Base-by-base conservation (phyloP, 116 monocot genomes). In the Iris pallida region DNA sequence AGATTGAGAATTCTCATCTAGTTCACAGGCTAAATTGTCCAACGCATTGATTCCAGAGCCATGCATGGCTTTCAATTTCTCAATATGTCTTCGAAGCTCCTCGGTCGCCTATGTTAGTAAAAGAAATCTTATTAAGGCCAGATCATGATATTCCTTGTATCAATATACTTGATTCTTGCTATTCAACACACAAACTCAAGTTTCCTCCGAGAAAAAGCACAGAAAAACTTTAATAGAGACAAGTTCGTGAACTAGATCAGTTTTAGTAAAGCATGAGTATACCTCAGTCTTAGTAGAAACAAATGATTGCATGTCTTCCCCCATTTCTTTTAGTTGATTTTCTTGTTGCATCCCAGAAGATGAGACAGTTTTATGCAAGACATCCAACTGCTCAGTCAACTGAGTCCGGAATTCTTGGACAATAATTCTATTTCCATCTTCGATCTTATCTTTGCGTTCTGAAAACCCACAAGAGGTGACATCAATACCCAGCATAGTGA, bases 361-460 rank as follows among this genome's bases (percentile, higher is more conserved):
- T 54, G 90, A 90, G 17, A 90, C 86, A 17, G 90, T 90, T 15
- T 71, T 80, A 74, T 90, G 90, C 78, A 90, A 79, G 20, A 78
- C 57, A 63, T 90, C 83, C 46, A 90, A 70, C 67, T 90, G 86
- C 72, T 80, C 68, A 76, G 78, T 83, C 64, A 90, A 76, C 49
- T 86, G 80, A 78, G 90, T 73, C 47, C 65, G 83, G 53, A 90
- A 90, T 58, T 72, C 75, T 53, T 90, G 85, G 45, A 90, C 81
- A 30, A 90, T 65, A 42, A 78, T 64, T 69, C 42, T 85, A 68
- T 90, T 90, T 53, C 80, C 81, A 61, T 86, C 86, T 64, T 86
- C 90, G 73, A 90, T 78, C 69, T 76, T 78, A 71, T 83, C 83
- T 79, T 90, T 86, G 18, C 71, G 82, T 52, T 90, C 90, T 90